A percentile compares a stretch with the other conserved stretches of the same genome.
These are phyloP conservation scores for Ophiocordyceps camponoti-saundersi DNA, from an alignment of 2,329 filamentous ascomycete species.

Conservation along the genomic window DNA sequence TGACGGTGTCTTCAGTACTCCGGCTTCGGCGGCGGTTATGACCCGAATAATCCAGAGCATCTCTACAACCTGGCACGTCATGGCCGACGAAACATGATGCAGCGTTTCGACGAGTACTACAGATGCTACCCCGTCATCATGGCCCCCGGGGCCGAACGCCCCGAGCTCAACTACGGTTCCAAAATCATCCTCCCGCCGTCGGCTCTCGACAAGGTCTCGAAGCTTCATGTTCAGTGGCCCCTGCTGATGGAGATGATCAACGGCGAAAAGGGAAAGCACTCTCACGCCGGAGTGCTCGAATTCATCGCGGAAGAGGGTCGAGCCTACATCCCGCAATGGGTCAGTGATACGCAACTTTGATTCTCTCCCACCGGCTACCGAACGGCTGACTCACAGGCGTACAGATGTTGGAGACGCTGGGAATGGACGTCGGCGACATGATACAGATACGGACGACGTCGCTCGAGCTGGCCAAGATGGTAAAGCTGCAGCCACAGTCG, in stretches of 20 bases:
- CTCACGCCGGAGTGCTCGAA: constrained; percentile 88
- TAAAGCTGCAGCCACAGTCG: constrained; percentile 93
- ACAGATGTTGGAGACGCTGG: constrained; percentile 85
- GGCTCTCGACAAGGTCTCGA: constrained; percentile 88
- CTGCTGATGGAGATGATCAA: constrained; percentile 95
- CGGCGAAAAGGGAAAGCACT: constrained; percentile 60
- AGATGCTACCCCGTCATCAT: constrained; percentile 91
- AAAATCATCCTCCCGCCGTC: constrained; percentile 97
- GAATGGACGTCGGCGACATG: constrained; percentile 81
- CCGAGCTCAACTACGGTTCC: constrained; percentile 85
- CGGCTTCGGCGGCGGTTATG: constrained; percentile 24
- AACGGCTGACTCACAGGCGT: constrained; percentile 6
- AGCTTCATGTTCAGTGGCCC: constrained; percentile 91
- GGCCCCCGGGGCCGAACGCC: constrained; percentile 77
- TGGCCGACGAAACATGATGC: constrained; percentile 32
- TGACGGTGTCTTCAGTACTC: constrained; percentile 11
- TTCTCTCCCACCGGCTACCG: background rate
- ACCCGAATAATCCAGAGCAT: constrained; percentile 28
- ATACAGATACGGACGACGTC: constrained; percentile 92
- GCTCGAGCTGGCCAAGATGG: constrained; percentile 73
- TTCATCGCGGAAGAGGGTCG: constrained; percentile 96
- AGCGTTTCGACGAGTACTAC: constrained; percentile 97
- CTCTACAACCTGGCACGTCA: constrained; percentile 30
- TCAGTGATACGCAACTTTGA: constrained; percentile 22
- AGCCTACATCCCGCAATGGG: constrained; percentile 92